Evolutionary conservation across 192 early-diverging fungal species (phyloP), one percentile per base, ranked within the genome.

Genomic region (Dispira simplex): DNA sequence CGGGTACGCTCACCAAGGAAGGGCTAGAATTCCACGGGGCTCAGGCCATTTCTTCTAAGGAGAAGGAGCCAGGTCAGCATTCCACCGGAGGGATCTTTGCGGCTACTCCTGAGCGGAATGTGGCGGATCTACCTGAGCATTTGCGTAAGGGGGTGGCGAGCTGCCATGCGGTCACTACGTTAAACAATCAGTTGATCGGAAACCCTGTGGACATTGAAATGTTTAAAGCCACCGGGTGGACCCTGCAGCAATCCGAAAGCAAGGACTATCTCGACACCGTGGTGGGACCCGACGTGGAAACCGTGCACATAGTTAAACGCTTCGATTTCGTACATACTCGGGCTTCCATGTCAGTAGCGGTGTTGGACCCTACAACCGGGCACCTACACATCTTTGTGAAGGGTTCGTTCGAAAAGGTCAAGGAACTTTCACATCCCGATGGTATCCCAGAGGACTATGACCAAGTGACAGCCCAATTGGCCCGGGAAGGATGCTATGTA

Each of bases 151-250:
- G 73, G 18, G 67, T 80, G 10, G 81, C 82, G 0, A 73, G 83
- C 0, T 88, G 86, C 66, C 89, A 91, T 64, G 75, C 81, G 2
- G 77, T 90, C 14, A 83, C 83, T 13, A 64, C 62, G 26, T 71
- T 83, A 21, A 67, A 75, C 39, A 80, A 75, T 18, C 70, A 75
- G 63, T 69, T 81, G 28, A 79, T 90, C 46, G 90, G 88, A 21
- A 84, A 88, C 63, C 80, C 84, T 0, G 82, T 92, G 23, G 89
- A 92, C 66, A 67, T 87, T 65, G 89, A 89, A 73, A 84, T 88
- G 68, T 90, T 92, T 73, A 64, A 72, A 26, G 76, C 79, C 13
- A 85, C 84, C 16, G 69, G 70, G 57, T 77, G 84, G 77, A 71
- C 67, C 46, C 46, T 75, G 28, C 51, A 63, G 14, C 28, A 59